Conservation (phyloP, 306 rosid genomes). For the peach (Prunus persica) region Prunus_persica_NCBIv2 NC_034011.1:24109001-24109500, state of each 20-base stretch:
- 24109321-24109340: accelerated
- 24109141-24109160: too few species aligned
- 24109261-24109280: not conserved
- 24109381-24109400: not conserved
- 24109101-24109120: too few species aligned
- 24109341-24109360: conserved; percentile 29
- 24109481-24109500: conserved; percentile 38
- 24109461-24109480: conserved; percentile 42
- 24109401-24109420: not conserved
- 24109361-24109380: not conserved
- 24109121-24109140: not conserved
- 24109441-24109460: conserved; percentile 21
- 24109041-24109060: too few species aligned
- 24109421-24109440: not conserved
- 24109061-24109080: too few species aligned
- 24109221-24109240: not conserved
- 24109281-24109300: conserved; percentile 24
- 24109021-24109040: too few species aligned
- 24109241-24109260: not conserved
- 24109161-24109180: not conserved
- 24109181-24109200: not conserved
- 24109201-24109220: not conserved
- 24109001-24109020: too few species aligned
- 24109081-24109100: too few species aligned
- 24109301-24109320: not conserved